A percentile compares a stretch with the other conserved stretches of the same genome.
These are phyloP conservation scores for Cutaneotrichosporon cutaneum DNA, from an alignment of 1,284 basidiomycete species.

Conservation along the genomic window DNA sequence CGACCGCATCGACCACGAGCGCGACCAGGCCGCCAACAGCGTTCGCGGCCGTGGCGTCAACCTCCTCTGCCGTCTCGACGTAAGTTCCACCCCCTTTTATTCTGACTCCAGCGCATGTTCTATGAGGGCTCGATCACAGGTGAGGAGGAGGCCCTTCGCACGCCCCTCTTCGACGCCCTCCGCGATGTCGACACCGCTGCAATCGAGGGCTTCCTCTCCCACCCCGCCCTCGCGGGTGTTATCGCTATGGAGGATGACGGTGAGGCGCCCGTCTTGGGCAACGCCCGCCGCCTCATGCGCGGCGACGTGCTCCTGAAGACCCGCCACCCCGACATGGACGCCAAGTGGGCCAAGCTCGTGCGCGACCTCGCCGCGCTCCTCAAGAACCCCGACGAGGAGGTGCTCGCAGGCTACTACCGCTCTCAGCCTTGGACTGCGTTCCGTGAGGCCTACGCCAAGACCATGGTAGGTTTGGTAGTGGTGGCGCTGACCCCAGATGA, in stretches of 20 bases:
- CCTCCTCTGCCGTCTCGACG: slow-evolving; percentile 1
- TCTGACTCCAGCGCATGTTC: slow-evolving; percentile 1
- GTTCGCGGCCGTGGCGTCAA: neutral
- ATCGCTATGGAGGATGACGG: neutral
- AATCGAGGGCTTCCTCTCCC: neutral
- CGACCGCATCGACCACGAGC: neutral
- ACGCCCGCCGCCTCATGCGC: neutral
- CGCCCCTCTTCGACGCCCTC: neutral
- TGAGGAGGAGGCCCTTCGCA: neutral
- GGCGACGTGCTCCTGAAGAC: neutral
- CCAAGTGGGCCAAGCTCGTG: neutral
- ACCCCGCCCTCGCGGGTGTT: neutral
- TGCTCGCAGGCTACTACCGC: slow-evolving; percentile 1
- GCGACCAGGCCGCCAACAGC: neutral
- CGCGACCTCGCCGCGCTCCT: neutral
- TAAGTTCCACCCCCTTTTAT: neutral
- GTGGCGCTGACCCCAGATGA: too few relatives aligned
- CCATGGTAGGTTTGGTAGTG: too few relatives aligned
- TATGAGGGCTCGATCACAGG: neutral
- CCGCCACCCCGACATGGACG: neutral
- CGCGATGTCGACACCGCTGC: neutral
- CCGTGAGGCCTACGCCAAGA: slow-evolving; percentile 3
- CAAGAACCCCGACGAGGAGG: neutral
- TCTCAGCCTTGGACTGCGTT: neutral
- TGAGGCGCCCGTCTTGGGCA: neutral